Conservation (phyloP, 169 alveolate species). For the Plasmodium falciparum region DNA sequence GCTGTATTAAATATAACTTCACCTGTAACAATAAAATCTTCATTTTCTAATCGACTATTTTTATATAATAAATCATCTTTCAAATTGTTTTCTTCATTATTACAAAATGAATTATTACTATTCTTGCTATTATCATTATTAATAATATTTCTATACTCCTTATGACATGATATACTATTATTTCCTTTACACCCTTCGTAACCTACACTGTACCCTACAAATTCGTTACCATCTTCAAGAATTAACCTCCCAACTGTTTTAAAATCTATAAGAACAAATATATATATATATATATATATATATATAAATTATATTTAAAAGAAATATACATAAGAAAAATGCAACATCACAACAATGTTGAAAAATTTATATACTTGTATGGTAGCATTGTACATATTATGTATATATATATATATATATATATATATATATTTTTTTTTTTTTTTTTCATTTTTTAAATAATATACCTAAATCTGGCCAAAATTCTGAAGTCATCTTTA, state of each 20-base stretch:
- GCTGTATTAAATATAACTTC: conserved; percentile 92
- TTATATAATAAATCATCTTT: conserved; percentile 45
- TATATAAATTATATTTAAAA: background rate
- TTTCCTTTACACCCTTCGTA: conserved; percentile 62
- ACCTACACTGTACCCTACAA: conserved; percentile 70
- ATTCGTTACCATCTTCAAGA: conserved; percentile 64
- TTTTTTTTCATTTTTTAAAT: background rate
- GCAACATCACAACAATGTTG: too few relatives aligned
- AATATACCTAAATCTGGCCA: conserved; percentile 68
- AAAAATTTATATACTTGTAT: too few relatives aligned
- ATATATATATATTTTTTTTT: too few relatives aligned
- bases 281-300: background rate
- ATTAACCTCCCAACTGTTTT: conserved; percentile 72
- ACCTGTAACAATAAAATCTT: conserved; percentile 81
- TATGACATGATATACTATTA: background rate
- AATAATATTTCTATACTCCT: background rate
- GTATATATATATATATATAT: conserved; percentile 13
- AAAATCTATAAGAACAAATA: conserved; percentile 22
- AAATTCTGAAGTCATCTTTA: conserved; percentile 38
- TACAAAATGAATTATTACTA: background rate
- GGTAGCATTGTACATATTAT: background rate
- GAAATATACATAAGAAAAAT: background rate
- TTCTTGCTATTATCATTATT: conserved; percentile 12
- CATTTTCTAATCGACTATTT: conserved; percentile 56
- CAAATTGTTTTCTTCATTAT: background rate